Evolutionary conservation across 305 asterid genomes (phyloP).

Genomic region (Fraxinus nigra): DNA sequence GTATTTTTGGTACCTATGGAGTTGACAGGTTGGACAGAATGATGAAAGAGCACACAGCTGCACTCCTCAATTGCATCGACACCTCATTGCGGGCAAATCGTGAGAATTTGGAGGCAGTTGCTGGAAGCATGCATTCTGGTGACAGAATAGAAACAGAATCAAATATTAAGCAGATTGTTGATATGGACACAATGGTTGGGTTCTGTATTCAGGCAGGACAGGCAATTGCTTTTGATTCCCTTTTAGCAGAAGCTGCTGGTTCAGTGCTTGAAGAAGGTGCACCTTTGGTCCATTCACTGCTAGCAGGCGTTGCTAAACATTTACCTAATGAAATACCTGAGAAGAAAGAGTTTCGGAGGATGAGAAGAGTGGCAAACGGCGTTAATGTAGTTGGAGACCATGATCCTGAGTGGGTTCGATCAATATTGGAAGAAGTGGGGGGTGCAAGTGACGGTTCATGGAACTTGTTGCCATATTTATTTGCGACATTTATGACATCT

Average conservation of each 20-base stretch:
- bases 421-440: constrained; percentile 83
- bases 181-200: constrained; percentile 92
- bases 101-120: constrained; percentile 90
- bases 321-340: constrained; percentile 82
- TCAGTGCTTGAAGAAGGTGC: constrained; percentile 84
- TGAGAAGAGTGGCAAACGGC: constrained; percentile 81
- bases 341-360: constrained; percentile 84
- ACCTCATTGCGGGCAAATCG: constrained; percentile 91
- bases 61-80: constrained; percentile 89
- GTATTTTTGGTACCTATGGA: constrained; percentile 92
- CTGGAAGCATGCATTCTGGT: constrained; percentile 93
- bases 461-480: constrained; percentile 87
- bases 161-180: constrained; percentile 80
- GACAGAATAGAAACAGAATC: constrained; percentile 75
- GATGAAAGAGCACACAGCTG: constrained; percentile 98
- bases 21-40: constrained; percentile 85
- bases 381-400: constrained; percentile 67
- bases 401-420: constrained; percentile 88
- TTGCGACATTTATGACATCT: constrained; percentile 88
- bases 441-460: constrained; percentile 96
- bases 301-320: constrained; percentile 72
- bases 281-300: constrained; percentile 84
- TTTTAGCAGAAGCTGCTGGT: constrained; percentile 88
- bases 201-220: constrained; percentile 99
- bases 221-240: constrained; percentile 80